These are phyloP conservation scores for Pythium aquatile DNA, from an alignment of 352 stramenopile species.

Conservation along the genomic window DNA sequence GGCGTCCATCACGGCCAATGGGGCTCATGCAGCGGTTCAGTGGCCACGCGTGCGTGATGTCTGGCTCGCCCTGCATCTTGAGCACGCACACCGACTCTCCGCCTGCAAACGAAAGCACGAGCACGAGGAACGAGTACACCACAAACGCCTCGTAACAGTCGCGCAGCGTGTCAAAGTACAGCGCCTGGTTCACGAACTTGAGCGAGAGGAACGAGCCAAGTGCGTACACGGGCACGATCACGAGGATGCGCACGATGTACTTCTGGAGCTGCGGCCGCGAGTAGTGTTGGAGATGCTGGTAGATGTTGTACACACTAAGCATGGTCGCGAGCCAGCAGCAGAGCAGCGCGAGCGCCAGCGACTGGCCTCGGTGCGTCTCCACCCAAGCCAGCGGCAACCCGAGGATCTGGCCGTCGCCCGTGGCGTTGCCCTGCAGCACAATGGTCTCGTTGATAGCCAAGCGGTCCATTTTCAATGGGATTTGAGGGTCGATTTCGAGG, in stretches of 20 bases:
- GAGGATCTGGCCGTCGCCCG: constrained; percentile 54
- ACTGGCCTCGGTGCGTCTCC: constrained; percentile 58
- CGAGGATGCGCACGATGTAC: constrained; percentile 88
- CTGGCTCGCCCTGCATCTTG: constrained; percentile 84
- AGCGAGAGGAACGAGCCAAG: constrained; percentile 82
- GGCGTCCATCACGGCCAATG: constrained; percentile 72
- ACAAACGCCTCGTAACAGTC: constrained; percentile 93
- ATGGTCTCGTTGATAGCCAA: constrained; percentile 61
- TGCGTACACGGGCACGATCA: constrained; percentile 87
- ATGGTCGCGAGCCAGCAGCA: constrained; percentile 56
- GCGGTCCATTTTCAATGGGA: neutral
- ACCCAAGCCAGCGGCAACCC: constrained; percentile 68
- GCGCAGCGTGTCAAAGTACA: constrained; percentile 87
- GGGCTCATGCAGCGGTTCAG: constrained; percentile 71
- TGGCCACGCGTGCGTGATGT: constrained; percentile 82
- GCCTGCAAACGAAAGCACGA: constrained; percentile 87
- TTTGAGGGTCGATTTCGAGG: neutral
- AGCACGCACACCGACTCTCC: constrained; percentile 87
- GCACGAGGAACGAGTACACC: constrained; percentile 90
- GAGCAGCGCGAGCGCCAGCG: constrained; percentile 54
- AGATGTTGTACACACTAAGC: constrained; percentile 83
- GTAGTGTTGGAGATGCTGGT: constrained; percentile 85
- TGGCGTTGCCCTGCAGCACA: constrained; percentile 63
- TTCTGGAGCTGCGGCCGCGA: constrained; percentile 77
- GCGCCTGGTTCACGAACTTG: constrained; percentile 71